Conservation (phyloP, 108 stramenopile genomes). For the Cyclotella atomus region DNA sequence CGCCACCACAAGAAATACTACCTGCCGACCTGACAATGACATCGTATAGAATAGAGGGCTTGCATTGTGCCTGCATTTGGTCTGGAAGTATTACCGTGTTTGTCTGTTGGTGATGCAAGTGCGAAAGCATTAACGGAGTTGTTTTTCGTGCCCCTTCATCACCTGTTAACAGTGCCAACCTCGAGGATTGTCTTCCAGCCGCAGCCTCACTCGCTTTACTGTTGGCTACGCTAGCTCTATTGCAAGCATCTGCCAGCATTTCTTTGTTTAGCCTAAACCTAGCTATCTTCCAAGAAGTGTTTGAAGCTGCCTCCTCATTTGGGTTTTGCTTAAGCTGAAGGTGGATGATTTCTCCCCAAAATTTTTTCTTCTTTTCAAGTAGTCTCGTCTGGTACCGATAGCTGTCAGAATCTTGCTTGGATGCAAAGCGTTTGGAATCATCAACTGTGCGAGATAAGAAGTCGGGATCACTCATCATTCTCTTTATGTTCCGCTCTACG, state of each 20-base stretch:
- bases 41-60: constrained; percentile 10
- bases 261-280: constrained; percentile 18
- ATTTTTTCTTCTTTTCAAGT: constrained; percentile 13
- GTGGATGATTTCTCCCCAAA: constrained; percentile 19
- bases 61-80: constrained; percentile 32
- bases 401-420: not conserved
- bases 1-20: constrained; percentile 3
- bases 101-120: constrained; percentile 5
- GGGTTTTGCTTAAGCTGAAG: not conserved
- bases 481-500: too few species aligned
- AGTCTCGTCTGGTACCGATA: not conserved
- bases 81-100: constrained; percentile 20
- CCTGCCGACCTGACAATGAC: constrained; percentile 18
- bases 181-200: not conserved
- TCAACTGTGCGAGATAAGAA: not conserved
- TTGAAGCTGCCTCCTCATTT: not conserved
- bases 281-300: not conserved
- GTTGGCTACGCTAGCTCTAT: not conserved
- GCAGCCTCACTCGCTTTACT: not conserved
- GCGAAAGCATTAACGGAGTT: constrained; percentile 7
- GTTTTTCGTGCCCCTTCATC: not conserved
- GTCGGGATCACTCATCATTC: not conserved
- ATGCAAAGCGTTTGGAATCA: not conserved
- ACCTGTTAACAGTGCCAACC: not conserved
- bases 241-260: constrained; percentile 12